Evolutionary conservation across 23 red algal genomes (phyloP), one percentile per base, ranked within the genome.

Genomic region (Gracilaria gracilis): DNA sequence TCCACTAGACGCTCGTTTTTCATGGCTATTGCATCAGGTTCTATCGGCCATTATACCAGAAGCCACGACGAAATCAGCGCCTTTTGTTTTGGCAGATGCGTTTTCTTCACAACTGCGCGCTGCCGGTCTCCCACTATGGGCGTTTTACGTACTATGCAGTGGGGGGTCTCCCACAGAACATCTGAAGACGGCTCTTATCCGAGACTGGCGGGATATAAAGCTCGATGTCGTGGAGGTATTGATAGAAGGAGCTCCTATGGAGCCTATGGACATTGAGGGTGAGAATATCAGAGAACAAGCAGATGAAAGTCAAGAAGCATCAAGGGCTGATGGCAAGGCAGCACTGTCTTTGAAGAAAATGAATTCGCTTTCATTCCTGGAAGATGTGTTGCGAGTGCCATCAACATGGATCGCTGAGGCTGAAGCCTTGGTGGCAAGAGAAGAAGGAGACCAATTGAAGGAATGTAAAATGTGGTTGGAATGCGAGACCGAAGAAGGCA

Each of bases 71-170:
- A 64, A 54, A 47, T 28, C 36, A 40, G 87, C 71, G 48, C 38
- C 34, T 29, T 51, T 2, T 25, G 66, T 64, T 55, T 74, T 90
- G 23, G 48, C 87, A 29, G 87, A 90, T 40, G 73, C 32, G 70
- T 90, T 90, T 29, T 39, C 87, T 0, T 64, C 87, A 50, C 87
- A 90, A 58, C 31, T 90, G 19, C 14, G 70, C 27, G 74, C 57
- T 0, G 57, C 57, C 55, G 87, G 87, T 6, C 59, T 91, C 12
- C 87, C 72, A 39, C 54, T 91, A 35, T 91, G 87, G 87, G 53
- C 87, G 20, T 91, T 91, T 72, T 91, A 91, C 53, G 87, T 91
- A 40, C n/a, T 79, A 40, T 80, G 87, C 76, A 81, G 55, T 81
- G 87, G 74, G n/a, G 87, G 87, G 11, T 57, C 37, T 61, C 44